A percentile compares a stretch with the other conserved stretches of the same genome.
phyloP scores from a whole-genome alignment of 768 basidiomycete species.

The Hemileccinum rubropunctum region DNA sequence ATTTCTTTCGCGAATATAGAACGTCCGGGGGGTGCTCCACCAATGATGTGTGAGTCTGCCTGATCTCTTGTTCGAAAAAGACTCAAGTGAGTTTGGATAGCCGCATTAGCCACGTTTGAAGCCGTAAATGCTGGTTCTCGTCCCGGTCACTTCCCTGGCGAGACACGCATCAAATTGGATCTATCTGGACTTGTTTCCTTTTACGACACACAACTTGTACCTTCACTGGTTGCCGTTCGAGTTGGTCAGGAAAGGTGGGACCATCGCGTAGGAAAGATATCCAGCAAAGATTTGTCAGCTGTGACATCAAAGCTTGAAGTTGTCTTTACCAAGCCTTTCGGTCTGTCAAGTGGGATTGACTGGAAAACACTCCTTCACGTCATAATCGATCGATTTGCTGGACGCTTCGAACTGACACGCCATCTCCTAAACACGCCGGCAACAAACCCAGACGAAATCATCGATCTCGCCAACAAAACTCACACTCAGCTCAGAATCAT shows the following conservation, averaged over 20 bases:
- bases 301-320: constrained; percentile 1
- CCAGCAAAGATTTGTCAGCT: constrained; percentile 5
- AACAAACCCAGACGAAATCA: neutral
- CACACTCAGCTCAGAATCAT: constrained; percentile 26
- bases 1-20: constrained; percentile 40
- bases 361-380: constrained; percentile 29
- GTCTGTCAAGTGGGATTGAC: constrained; percentile 29
- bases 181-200: constrained; percentile 5
- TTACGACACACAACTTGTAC: constrained; percentile 8
- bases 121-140: constrained; percentile 13
- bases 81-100: neutral
- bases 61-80: neutral
- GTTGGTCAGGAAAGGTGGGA: constrained; percentile 13
- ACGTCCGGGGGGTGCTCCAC: neutral
- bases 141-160: constrained; percentile 22
- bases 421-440: constrained; percentile 19
- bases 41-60: neutral
- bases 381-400: constrained; percentile 31
- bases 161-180: constrained; percentile 18
- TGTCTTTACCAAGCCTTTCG: neutral
- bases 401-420: constrained; percentile 25
- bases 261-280: constrained; percentile 13
- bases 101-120: constrained; percentile 5
- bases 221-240: constrained; percentile 9
- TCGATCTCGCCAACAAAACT: constrained; percentile 1